Conservation (phyloP, 495 filamentous ascomycete genomes). For the Saxophila tyrrhenica region DNA sequence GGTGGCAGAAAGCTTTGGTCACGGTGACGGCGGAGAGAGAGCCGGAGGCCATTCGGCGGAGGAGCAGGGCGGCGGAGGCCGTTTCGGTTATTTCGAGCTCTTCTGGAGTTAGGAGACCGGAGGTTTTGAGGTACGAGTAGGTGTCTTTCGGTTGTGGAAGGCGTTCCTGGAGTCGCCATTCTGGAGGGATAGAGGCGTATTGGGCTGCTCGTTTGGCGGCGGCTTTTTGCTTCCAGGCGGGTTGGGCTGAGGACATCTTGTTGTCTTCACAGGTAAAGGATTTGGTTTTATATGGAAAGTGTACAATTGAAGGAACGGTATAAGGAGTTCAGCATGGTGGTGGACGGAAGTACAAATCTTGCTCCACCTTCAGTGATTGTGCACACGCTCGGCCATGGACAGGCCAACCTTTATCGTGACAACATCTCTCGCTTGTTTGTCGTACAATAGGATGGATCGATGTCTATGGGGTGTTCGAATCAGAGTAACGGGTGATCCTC, state of each 20-base stretch:
- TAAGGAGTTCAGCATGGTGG: no score
- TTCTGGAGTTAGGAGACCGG: slow-evolving; percentile 21
- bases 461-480: no score
- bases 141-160: background rate
- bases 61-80: slow-evolving; percentile 37
- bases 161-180: slow-evolving; percentile 7
- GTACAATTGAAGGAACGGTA: no score
- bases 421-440: no score
- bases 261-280: no score
- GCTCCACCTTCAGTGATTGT: no score
- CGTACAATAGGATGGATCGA: no score
- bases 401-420: no score
- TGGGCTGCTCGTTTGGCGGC: slow-evolving; percentile 3
- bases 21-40: slow-evolving; percentile 35
- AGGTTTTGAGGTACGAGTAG: slow-evolving; percentile 2
- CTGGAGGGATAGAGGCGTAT: slow-evolving; percentile 1
- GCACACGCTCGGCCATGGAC: no score
- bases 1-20: slow-evolving; percentile 45
- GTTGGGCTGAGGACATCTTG: background rate
- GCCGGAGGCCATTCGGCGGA: slow-evolving; percentile 25
- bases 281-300: no score
- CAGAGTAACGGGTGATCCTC: no score
- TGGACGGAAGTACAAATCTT: no score
- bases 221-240: background rate
- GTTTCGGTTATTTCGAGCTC: slow-evolving; percentile 44